Evolutionary conservation across 1,284 basidiomycete species (phyloP), one percentile per base, ranked within the genome.

Genomic region (Coriolopsis trogii): DNA sequence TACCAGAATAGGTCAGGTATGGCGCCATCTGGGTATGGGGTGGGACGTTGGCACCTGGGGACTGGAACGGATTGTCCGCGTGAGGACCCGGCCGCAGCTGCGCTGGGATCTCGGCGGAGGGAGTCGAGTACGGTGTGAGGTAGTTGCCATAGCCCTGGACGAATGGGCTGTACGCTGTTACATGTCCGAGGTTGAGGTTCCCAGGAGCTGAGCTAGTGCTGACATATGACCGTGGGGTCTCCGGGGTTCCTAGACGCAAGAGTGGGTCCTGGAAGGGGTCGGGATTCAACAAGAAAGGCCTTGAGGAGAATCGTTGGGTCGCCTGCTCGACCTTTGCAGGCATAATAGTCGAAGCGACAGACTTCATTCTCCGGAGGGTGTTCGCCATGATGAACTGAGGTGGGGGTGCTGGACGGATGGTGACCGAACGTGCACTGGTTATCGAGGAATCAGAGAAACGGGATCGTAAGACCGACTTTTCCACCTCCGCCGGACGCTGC

Each of bases 191-290:
- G 34, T 44, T 36, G 42, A 50, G 16, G 33, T 46, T 41, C 2
- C 40, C 39, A 6, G 48, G 42, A 1, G 46, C 50, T 10, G 58
- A 55, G 24, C 23, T 21, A 43, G 47, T 56, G 36, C 53, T 61
- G 16, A 44, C 21, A 12, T 40, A 33, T 4, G 64, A 55, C 37
- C 41, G 41, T 18, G 55, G 39, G 15, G 61, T 56, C 37, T 58
- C 59, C 5, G 65, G 60, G 1, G 62, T 61, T 10, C 55, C 53
- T 26, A 59, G 38, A 12, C 60, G 61, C 10, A 58, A 49, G 4
- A 60, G 40, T 2, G 56, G 56, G 25, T 63, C 63, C 28, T 23
- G 29, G 57, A 66, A 66, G 4, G 63, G 60, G 47, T 64, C 62
- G 6, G 53, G 26, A 16, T 58, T 51, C 15, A 56, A 58, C 26